A percentile compares a stretch with the other conserved stretches of the same genome.
These are phyloP conservation scores for Fragilaria radians DNA, from an alignment of 108 stramenopile genomes.

Conservation along the genomic window DNA sequence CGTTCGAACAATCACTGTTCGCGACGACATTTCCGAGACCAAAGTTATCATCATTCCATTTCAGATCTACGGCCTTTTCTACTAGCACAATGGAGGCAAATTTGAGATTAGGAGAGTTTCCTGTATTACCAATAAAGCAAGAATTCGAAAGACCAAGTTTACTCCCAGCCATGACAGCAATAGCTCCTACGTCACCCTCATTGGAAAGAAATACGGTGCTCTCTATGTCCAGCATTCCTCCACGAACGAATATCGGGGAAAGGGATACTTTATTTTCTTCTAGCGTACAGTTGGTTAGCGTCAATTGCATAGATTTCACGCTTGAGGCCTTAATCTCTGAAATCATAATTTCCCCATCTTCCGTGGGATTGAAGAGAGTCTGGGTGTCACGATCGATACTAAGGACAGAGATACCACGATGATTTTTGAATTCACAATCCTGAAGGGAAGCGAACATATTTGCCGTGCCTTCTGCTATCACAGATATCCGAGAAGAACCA, in stretches of 20 bases:
- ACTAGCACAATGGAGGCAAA: too few relatives aligned
- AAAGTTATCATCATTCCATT: too few relatives aligned
- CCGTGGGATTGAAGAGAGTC: too few relatives aligned
- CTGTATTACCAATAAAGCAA: slow-evolving; percentile 3
- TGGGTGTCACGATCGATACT: neutral
- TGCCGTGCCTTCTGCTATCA: neutral
- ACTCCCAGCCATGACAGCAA: neutral
- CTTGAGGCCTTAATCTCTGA: neutral
- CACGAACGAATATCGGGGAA: neutral
- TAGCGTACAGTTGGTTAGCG: neutral
- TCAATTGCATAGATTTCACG: slow-evolving; percentile 1
- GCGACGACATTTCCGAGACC: too few relatives aligned
- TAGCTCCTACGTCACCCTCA: neutral
- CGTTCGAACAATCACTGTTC: too few relatives aligned
- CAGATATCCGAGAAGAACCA: neutral
- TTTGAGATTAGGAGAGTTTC: too few relatives aligned
- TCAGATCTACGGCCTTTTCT: too few relatives aligned
- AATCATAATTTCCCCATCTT: too few relatives aligned
- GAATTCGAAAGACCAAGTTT: neutral
- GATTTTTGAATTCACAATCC: slow-evolving; percentile 8
- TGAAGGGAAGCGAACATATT: neutral
- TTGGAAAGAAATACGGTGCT: neutral
- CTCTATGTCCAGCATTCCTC: neutral
- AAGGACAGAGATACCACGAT: neutral
- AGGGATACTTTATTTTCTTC: slow-evolving; percentile 1